These are phyloP conservation scores for Colletotrichum navitas DNA, from an alignment of 2,329 filamentous ascomycete species.

Conservation along the genomic window DNA sequence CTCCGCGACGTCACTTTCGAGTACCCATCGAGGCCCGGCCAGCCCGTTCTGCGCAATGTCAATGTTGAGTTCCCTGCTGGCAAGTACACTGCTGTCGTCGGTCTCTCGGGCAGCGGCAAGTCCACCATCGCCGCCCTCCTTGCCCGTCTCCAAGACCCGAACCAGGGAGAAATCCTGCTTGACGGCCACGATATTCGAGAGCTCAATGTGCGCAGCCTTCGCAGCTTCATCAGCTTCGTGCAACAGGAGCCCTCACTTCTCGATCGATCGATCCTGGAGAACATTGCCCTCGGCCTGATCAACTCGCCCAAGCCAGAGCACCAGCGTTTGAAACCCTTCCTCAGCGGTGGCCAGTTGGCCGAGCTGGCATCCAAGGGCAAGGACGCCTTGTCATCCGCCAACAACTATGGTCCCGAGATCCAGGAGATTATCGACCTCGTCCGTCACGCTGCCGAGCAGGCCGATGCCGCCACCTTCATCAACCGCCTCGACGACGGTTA, in stretches of 20 bases:
- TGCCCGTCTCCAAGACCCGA: constrained; percentile 61
- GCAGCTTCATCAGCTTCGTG: constrained; percentile 51
- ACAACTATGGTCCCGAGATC: constrained; percentile 43
- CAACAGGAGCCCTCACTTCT: constrained; percentile 52
- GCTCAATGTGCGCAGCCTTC: constrained; percentile 52
- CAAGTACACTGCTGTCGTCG: constrained; percentile 63
- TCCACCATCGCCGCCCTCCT: constrained; percentile 57
- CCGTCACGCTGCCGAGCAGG: constrained; percentile 61
- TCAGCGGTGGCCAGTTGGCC: constrained; percentile 59
- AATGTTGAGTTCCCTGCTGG: constrained; percentile 51
- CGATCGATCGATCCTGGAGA: constrained; percentile 55
- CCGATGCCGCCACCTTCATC: constrained; percentile 67
- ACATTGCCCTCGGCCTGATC: constrained; percentile 58
- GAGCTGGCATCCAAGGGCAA: constrained; percentile 55
- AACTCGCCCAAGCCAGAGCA: constrained; percentile 51
- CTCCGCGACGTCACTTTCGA: constrained; percentile 54
- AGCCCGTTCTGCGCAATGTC: constrained; percentile 53
- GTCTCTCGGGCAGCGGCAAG: constrained; percentile 63
- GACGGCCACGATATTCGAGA: constrained; percentile 53
- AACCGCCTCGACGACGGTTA: constrained; percentile 61
- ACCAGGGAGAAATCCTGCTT: constrained; percentile 53
- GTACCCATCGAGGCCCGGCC: constrained; percentile 53
- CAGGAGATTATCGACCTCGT: constrained; percentile 61
- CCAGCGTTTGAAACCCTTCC: constrained; percentile 51
- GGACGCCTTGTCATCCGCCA: constrained; percentile 43